Conservation (phyloP, 73 alveolate species). For the Effrenium voratum region DNA sequence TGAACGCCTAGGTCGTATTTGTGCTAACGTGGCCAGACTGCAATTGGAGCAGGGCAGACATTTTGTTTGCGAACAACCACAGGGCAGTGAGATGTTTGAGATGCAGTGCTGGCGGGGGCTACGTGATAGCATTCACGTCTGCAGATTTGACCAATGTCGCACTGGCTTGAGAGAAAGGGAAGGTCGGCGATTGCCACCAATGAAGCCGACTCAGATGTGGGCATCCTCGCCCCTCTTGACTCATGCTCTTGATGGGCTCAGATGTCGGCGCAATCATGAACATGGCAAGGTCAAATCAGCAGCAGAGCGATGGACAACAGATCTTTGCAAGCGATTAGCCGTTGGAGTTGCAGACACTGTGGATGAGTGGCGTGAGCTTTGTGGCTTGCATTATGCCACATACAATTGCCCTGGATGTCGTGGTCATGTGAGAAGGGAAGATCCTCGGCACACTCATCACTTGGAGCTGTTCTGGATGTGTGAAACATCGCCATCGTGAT, state of each 20-base stretch:
- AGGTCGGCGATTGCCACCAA: background rate
- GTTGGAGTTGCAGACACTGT: background rate
- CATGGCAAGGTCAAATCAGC: background rate
- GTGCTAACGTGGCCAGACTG: background rate
- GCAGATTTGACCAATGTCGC: background rate
- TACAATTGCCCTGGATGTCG: background rate
- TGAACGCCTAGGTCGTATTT: background rate
- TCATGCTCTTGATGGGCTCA: background rate
- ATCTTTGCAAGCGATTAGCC: background rate
- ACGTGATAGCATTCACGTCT: too few species aligned
- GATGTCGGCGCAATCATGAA: background rate
- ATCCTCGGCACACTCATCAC: background rate
- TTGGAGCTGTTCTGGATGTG: conserved; percentile 8
- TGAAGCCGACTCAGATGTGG: background rate
- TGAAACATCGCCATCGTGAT: background rate
- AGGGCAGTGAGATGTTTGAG: background rate
- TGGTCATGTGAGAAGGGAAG: background rate
- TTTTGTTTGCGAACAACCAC: background rate
- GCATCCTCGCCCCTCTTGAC: background rate
- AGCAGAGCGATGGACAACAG: background rate
- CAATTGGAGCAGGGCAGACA: background rate
- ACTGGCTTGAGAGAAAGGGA: background rate
- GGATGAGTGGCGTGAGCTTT: too few species aligned
- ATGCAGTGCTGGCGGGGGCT: background rate
- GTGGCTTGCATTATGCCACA: background rate